A percentile compares a stretch with the other conserved stretches of the same genome.
Evolutionary conservation across 2,329 filamentous ascomycete species (phyloP).

Genomic region (Ceratocystis cacaofunesta): DNA sequence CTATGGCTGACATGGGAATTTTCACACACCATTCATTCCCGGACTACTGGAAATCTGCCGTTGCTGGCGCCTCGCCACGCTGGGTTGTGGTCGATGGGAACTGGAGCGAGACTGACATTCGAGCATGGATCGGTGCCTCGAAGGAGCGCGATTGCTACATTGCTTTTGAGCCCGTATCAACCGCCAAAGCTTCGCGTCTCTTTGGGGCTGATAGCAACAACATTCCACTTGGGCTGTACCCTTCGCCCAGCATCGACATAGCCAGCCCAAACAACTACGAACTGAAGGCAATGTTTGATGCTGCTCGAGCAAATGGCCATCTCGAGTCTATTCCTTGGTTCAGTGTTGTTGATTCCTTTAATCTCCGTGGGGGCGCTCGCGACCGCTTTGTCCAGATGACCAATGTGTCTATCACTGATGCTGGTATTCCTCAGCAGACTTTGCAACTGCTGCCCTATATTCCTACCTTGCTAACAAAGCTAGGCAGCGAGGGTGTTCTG

Average conservation of each 20-base stretch:
- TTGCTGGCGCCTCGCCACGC: slow-evolving; percentile 43
- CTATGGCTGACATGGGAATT: slow-evolving; percentile 92
- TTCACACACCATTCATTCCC: slow-evolving; percentile 44
- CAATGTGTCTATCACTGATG: slow-evolving; percentile 51
- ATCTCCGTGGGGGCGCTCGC: slow-evolving; percentile 56
- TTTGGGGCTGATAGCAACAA: slow-evolving; percentile 35
- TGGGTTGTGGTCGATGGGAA: slow-evolving; percentile 82
- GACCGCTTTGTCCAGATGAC: slow-evolving; percentile 59
- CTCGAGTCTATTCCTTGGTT: slow-evolving; percentile 66
- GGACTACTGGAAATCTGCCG: slow-evolving; percentile 43
- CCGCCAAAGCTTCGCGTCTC: slow-evolving; percentile 56
- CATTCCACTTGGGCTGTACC: slow-evolving; percentile 39
- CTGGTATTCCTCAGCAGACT: slow-evolving; percentile 68
- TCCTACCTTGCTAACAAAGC: slow-evolving; percentile 69
- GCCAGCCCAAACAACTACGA: slow-evolving; percentile 75
- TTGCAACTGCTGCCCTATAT: slow-evolving; percentile 81
- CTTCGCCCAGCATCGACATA: slow-evolving; percentile 50
- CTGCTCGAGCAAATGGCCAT: slow-evolving; percentile 50
- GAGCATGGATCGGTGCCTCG: slow-evolving; percentile 50
- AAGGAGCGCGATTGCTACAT: slow-evolving; percentile 42
- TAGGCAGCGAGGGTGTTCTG: slow-evolving; percentile 62
- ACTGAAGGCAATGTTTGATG: slow-evolving; percentile 60
- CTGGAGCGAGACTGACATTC: slow-evolving; percentile 54
- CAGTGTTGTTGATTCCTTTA: slow-evolving; percentile 60
- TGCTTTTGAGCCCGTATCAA: slow-evolving; percentile 81